Evolutionary conservation across 768 basidiomycete genomes (phyloP).

Genomic region (Calocybe indica): DNA sequence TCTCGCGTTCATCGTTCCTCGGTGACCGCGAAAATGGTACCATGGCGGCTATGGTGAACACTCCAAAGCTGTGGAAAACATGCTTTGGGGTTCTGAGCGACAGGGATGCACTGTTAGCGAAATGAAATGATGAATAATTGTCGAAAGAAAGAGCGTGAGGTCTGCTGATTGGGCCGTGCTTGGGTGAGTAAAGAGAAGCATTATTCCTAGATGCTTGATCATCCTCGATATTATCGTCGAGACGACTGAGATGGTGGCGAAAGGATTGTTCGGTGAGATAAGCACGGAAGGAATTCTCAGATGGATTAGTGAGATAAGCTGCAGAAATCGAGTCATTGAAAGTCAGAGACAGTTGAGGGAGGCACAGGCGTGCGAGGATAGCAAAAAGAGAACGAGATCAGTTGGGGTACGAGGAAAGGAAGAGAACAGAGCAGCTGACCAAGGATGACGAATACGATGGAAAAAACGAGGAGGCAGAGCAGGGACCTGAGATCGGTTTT

Average conservation of each 20-base stretch:
- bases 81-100: slow-evolving; percentile 89
- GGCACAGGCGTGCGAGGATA: slow-evolving; percentile 7
- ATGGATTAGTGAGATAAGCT: slow-evolving; percentile 96
- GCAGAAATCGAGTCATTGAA: slow-evolving; percentile 7
- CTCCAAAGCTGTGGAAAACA: slow-evolving; percentile 78
- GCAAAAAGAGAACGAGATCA: background rate
- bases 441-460: slow-evolving; percentile 63
- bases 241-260: slow-evolving; percentile 83
- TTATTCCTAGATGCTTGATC: slow-evolving; percentile 30
- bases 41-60: slow-evolving; percentile 83
- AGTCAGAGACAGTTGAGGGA: slow-evolving; percentile 5
- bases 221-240: slow-evolving; percentile 65
- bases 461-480: slow-evolving; percentile 62
- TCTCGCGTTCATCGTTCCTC: slow-evolving; percentile 34
- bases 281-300: slow-evolving; percentile 87
- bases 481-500: slow-evolving; percentile 66
- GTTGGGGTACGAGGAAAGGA: background rate
- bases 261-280: slow-evolving; percentile 98
- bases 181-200: slow-evolving; percentile 19
- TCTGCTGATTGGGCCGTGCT: slow-evolving; percentile 19
- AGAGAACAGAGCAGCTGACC: slow-evolving; percentile 40
- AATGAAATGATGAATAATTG: slow-evolving; percentile 61
- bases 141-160: slow-evolving; percentile 24
- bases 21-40: slow-evolving; percentile 45
- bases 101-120: slow-evolving; percentile 88